phyloP scores from a whole-genome alignment of 2,329 filamentous ascomycete genomes.

The Parastagonospora nodorum region DNA sequence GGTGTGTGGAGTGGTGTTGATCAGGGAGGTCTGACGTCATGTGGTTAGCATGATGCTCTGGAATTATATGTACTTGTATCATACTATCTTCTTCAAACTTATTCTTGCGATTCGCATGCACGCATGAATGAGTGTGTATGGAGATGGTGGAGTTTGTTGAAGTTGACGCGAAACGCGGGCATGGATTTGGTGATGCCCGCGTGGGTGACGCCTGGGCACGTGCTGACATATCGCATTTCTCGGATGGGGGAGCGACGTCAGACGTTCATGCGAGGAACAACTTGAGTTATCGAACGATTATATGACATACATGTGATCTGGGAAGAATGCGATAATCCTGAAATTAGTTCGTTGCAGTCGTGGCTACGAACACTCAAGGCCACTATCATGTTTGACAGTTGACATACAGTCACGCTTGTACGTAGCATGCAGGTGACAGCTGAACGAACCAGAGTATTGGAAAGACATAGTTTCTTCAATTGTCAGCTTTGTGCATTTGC shows the following conservation, averaged over 20 bases:
- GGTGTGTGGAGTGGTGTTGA: conserved; percentile 4
- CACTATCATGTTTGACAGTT: too few relatives aligned
- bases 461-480: background rate
- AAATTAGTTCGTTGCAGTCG: background rate
- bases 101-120: background rate
- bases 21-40: conserved; percentile 27
- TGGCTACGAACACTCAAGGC: too few relatives aligned
- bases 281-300: background rate
- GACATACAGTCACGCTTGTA: too few relatives aligned
- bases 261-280: background rate
- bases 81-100: conserved; percentile 5
- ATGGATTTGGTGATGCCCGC: conserved; percentile 1
- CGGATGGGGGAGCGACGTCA: background rate
- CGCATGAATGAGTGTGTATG: conserved; percentile 8
- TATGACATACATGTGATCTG: too few relatives aligned
- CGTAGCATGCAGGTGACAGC: too few relatives aligned
- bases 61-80: conserved; percentile 50
- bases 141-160: conserved; percentile 3
- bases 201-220: conserved; percentile 31
- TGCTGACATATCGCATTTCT: conserved; percentile 28
- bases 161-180: conserved; percentile 22
- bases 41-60: conserved; percentile 26
- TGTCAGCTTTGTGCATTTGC: background rate
- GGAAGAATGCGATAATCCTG: background rate
- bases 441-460: too few relatives aligned